Base-by-base conservation (phyloP, 331 rosid species). In the Arachis monticola region DNA sequence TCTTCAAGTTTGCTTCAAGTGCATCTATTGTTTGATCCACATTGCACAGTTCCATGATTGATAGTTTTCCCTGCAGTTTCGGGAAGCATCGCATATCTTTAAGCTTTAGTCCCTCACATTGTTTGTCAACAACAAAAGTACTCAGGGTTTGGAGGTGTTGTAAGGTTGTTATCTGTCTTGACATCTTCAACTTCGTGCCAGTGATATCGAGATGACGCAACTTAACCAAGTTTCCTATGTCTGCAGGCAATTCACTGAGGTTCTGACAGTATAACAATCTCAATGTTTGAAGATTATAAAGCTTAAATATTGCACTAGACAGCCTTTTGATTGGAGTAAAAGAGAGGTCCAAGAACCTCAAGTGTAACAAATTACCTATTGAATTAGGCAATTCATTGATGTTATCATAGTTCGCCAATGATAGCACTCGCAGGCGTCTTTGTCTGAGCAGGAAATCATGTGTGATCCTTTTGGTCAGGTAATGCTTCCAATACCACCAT, bases 281-380 rank as follows among this genome's bases (percentile, higher is more conserved):
- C 5, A 77, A 51, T 2, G 81, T 60, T 17, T 77, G 70, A 12
- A 77, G 22, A 60, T 68, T 77, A 35, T 69, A 40, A 7, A 69
- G 70, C 9, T 46, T 69, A n/a, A 38, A 77, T 5, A 6, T 10
- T 35, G 48, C 5, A 17, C 10, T 6, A 38, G 81, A 64, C 55
- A 77, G 69, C 14, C 56, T 68, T 48, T 12, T 5, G 41, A 77
- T 60, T 60, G 47, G 8, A 48, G 75, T 77, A 3, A 2, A 1
- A 14, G 64, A 77, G 60, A 77, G 70, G 46, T 68, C 42, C 8
- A 77, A 32, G 60, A 48, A 77, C 0, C 70, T 13, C 5, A 77
- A n/a, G 9, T 35, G 64, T 30, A 4, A 10, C 22, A 68, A 45
- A 48, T 47, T 51, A 8, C 64, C 70, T 10, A 77, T 60, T 59